Percentiles rank a stretch among this genome's conserved stretches.
Evolutionary conservation across 2,329 filamentous ascomycete genomes (phyloP).

Genomic region (Metarhizium robertsii): DNA sequence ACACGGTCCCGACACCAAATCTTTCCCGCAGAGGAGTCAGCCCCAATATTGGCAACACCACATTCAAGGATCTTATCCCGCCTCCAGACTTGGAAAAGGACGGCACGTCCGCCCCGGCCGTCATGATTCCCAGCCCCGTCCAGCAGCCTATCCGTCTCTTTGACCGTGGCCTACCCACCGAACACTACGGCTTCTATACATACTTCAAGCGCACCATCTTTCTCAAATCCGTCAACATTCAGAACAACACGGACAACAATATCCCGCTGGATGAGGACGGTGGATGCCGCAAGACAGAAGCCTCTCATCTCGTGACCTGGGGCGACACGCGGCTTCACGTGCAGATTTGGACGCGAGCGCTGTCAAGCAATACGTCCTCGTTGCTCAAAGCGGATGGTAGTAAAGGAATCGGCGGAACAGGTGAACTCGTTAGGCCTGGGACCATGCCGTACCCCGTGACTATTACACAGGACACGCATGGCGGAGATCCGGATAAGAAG

Average conservation of each 20-base stretch:
- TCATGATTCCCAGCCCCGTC: conserved; percentile 58
- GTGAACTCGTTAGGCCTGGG: conserved; percentile 36
- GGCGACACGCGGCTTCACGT: conserved; percentile 53
- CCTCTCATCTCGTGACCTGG: conserved; percentile 48
- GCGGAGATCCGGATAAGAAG: conserved; percentile 44
- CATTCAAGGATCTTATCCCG: conserved; percentile 43
- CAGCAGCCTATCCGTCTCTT: conserved; percentile 79
- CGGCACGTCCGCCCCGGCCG: conserved; percentile 63
- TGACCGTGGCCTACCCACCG: conserved; percentile 68
- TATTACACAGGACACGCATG: conserved; percentile 52
- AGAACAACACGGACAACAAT: conserved; percentile 35
- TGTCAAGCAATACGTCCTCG: conserved; percentile 34
- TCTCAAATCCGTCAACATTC: conserved; percentile 48
- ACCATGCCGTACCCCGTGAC: conserved; percentile 57
- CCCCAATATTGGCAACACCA: conserved; percentile 13
- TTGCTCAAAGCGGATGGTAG: conserved; percentile 20
- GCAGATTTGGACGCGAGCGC: conserved; percentile 52
- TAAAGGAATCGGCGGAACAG: conserved; percentile 16
- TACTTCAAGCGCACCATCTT: conserved; percentile 88
- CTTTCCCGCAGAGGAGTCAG: conserved; percentile 14
- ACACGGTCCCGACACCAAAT: conserved; percentile 17
- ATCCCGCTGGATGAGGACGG: conserved; percentile 43
- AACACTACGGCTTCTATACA: conserved; percentile 91
- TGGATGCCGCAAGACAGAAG: conserved; percentile 42
- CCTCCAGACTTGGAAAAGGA: conserved; percentile 53